These are phyloP conservation scores for Mycena latifolia DNA, from an alignment of 768 basidiomycete species.

Conservation along the genomic window DNA sequence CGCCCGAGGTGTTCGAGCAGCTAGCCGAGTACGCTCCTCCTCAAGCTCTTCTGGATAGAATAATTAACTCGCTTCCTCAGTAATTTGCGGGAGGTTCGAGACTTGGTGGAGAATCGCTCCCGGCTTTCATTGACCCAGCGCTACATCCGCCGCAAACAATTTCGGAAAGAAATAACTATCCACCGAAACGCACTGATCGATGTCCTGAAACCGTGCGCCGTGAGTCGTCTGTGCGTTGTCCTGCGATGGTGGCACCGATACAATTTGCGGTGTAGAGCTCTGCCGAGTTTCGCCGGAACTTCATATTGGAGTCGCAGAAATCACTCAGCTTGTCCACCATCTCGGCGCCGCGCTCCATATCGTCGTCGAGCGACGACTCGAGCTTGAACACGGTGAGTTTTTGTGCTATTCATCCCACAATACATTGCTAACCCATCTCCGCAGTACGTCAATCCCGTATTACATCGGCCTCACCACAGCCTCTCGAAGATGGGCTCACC, in stretches of 20 bases:
- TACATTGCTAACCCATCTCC: background rate
- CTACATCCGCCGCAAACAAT: background rate
- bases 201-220: background rate
- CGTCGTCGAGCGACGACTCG: too few species aligned
- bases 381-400: too few species aligned
- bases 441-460: too few species aligned
- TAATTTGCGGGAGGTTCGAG: background rate
- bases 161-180: background rate
- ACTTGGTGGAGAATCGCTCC: background rate
- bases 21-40: background rate
- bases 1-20: too few species aligned
- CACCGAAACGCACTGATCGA: too few species aligned
- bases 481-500: too few species aligned
- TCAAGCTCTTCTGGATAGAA: background rate
- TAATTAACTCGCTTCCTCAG: background rate
- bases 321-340: background rate
- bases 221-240: background rate
- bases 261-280: background rate
- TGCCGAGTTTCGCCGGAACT: background rate
- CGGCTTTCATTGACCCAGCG: background rate
- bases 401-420: too few species aligned
- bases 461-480: too few species aligned
- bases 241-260: background rate
- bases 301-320: background rate
- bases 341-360: too few species aligned